Base-by-base conservation (phyloP, 2,329 filamentous ascomycete species). In the Colletotrichum sp. region DNA sequence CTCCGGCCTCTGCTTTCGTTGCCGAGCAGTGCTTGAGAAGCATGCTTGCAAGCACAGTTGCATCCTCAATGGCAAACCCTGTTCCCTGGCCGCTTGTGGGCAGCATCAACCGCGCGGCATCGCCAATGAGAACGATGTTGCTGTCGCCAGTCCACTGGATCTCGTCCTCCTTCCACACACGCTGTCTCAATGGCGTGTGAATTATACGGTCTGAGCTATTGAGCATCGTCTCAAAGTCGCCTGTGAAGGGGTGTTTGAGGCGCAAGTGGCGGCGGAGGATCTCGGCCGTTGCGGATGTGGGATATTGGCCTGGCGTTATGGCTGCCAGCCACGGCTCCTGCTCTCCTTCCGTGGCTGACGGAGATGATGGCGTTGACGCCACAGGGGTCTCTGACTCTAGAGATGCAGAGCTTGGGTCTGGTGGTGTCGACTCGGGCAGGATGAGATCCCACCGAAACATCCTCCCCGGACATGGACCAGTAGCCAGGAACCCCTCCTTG, bases 41-140 rank as follows among this genome's bases (percentile, higher is more conserved):
- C 28, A 75, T 71, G 52, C 65, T 59, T 7, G 80, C 80, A 18
- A 81, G 62, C 2, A 81, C 79, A 0, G 80, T 80, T 9, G 79
- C 80, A 15, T 81, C 80, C 36, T 81, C 80, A 12, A 81, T 78
- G 28, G 79, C 79, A 26, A 81, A 81, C 2, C 80, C 79, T 6
- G 80, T 81, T 26, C 80, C 80, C 52, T 81, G 79, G 1, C 80
- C 80, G 52, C 80, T 81, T 13, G 79, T 81, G 7, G 80, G 80
- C 5, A 81, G 28, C 79, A 81, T 80, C 8, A 81, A 64, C 3
- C 80, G 68, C 2, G 79, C 77, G 1, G 80, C 80, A 28, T 81
- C 80, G 28, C 80, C 80, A 3, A 81, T 72, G 32, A 80, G 75
- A 12, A 79, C 79, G 18, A 71, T 28, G 32, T 75, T 79, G 39